Percentiles rank a stretch among this genome's conserved stretches.
These are phyloP conservation scores for Epichloe baconii DNA, from an alignment of 2,329 filamentous ascomycete species.

Conservation along the genomic window DNA sequence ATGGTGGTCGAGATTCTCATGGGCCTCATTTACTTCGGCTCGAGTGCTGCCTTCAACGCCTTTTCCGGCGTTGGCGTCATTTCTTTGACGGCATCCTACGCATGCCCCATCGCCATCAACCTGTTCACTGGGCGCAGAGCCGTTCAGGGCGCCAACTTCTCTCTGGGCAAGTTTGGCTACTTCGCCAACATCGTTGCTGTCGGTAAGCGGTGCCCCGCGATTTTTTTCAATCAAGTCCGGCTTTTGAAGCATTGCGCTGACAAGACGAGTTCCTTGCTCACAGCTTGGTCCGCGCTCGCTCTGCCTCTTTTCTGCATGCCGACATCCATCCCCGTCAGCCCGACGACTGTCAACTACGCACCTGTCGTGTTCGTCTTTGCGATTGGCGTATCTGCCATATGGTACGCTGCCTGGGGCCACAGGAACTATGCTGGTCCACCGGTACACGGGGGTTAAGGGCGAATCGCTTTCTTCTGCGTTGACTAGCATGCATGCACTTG, in stretches of 20 bases:
- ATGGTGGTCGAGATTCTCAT: constrained; percentile 52
- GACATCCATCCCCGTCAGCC: constrained; percentile 44
- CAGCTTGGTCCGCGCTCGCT: constrained; percentile 54
- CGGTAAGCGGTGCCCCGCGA: constrained; percentile 29
- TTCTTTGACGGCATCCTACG: constrained; percentile 55
- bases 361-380: constrained; percentile 61
- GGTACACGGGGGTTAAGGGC: constrained; percentile 22
- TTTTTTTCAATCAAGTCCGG: not conserved
- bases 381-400: constrained; percentile 43
- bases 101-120: constrained; percentile 51
- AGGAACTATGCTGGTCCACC: constrained; percentile 55
- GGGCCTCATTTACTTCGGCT: constrained; percentile 57
- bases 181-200: constrained; percentile 52
- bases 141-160: constrained; percentile 42
- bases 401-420: constrained; percentile 59
- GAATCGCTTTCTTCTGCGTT: not conserved
- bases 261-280: constrained; percentile 5
- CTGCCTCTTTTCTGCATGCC: constrained; percentile 68
- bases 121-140: constrained; percentile 47
- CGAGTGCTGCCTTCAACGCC: constrained; percentile 55
- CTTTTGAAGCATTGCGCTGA: not conserved
- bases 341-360: constrained; percentile 55
- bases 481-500: not conserved
- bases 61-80: constrained; percentile 61
- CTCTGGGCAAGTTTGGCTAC: constrained; percentile 47